phyloP scores from a whole-genome alignment of 352 stramenopile genomes.

The Saprolegnia parasitica region DNA sequence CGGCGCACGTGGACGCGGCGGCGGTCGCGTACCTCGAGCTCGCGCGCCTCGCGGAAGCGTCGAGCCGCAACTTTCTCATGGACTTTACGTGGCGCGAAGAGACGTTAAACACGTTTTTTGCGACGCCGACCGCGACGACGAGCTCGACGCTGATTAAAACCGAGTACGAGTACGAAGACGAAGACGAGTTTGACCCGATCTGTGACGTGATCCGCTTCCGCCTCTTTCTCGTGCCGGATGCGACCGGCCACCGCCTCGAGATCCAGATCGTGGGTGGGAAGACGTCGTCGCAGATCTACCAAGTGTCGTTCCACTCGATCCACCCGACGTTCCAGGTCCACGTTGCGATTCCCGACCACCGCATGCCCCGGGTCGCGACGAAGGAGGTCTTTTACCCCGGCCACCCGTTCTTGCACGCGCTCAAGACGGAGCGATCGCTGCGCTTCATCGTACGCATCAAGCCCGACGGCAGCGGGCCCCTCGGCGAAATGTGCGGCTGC shows the following conservation, averaged over 20 bases:
- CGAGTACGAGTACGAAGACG: constrained; percentile 22
- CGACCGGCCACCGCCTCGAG: constrained; percentile 29
- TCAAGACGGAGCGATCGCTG: constrained; percentile 29
- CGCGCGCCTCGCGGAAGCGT: constrained; percentile 12
- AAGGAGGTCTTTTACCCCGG: constrained; percentile 32
- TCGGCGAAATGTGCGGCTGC: constrained; percentile 39
- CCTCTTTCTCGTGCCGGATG: constrained; percentile 30
- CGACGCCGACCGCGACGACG: constrained; percentile 17
- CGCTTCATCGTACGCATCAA: constrained; percentile 36
- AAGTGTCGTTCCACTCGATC: constrained; percentile 36
- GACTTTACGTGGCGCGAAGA: constrained; percentile 35
- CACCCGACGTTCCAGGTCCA: constrained; percentile 35
- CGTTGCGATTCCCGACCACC: constrained; percentile 33
- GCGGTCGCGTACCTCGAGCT: constrained; percentile 35
- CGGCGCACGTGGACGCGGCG: constrained; percentile 31
- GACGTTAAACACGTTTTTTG: constrained; percentile 33
- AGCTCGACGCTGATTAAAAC: constrained; percentile 26
- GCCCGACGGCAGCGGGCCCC: constrained; percentile 34
- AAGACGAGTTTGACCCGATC: constrained; percentile 28
- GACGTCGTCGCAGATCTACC: constrained; percentile 33
- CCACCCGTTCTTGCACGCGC: constrained; percentile 32
- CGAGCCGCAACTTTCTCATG: constrained; percentile 32
- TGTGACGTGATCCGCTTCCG: constrained; percentile 33
- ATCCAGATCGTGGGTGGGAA: constrained; percentile 34
- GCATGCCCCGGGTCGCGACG: constrained; percentile 28